Evolutionary conservation across 805 yeast species (phyloP), one percentile per base, ranked within the genome.

Genomic region (Blastobotrys attinorum): DNA sequence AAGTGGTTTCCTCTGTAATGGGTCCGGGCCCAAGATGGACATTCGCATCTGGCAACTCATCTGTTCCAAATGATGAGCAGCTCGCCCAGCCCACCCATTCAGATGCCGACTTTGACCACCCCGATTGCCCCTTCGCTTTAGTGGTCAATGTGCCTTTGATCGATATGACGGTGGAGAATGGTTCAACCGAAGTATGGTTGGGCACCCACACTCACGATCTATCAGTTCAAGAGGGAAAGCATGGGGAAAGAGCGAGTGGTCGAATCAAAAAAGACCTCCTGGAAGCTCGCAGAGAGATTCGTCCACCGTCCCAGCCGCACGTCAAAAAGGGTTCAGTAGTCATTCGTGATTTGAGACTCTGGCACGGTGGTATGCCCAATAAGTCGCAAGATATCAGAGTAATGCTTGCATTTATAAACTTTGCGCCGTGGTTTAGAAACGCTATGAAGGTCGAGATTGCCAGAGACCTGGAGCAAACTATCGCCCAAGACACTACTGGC

Each of bases 361-460:
- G 37, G 37, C 37, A 34, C 13, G 37, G 21, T 5, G 37, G 37
- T 15, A 34, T 34, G 37, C 37, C 37, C 13, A 34, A 34, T 17
- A 13, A 17, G 13, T 15, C 21, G 3, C 6, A 34, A 17, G 37
- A 34, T 6, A 4, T 4, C 13, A 20, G 37, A 15, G 37, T 34
- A 20, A 34, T 34, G 37, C 18, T 34, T 20, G 37, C 37, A 6
- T 15, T 34, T 5, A 34, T 34, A 17, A 20, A 34, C 13, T 34
- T 34, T 34, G 37, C 37, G 16, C 37, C 37, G 37, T 34, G 37
- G 37, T 34, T 34, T 22, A 20, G 37, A 17, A 34, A 34, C 13
- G 37, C 43, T 4, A 34, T 34, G 37, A n/a, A 13, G 11, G 20
- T 34, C 6, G 37, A 34, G 20, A 16, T 34, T 34, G 16, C 37